Conservation (phyloP, 495 filamentous ascomycete species). For the Tuber microsphaerosporum region DNA sequence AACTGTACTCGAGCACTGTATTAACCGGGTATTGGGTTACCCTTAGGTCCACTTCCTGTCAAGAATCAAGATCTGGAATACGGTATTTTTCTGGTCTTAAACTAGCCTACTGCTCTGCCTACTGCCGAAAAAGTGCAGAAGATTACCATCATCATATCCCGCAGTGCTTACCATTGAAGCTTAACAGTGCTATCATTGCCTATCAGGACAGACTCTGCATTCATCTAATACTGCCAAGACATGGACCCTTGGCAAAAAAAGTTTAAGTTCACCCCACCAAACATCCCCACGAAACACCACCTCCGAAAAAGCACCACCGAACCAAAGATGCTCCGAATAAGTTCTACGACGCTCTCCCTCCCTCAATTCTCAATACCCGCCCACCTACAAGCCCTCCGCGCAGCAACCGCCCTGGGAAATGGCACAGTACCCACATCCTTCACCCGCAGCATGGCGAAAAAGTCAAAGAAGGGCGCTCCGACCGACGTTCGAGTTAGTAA, state of each 20-base stretch:
- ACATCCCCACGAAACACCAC: not conserved
- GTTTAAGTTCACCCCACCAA: conserved; percentile 12
- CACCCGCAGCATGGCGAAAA: conserved; percentile 27
- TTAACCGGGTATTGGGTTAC: not conserved
- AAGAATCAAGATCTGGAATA: not conserved
- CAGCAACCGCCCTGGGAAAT: conserved; percentile 15
- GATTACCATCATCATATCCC: conserved; percentile 1
- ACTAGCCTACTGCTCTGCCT: not conserved
- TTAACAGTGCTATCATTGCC: conserved; percentile 2
- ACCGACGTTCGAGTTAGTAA: conserved; percentile 29
- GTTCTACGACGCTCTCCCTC: conserved; percentile 10
- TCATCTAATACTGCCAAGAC: not conserved
- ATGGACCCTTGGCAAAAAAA: conserved; percentile 25
- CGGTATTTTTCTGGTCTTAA: not conserved
- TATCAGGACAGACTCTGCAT: not conserved
- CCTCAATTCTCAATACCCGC: conserved; percentile 17
- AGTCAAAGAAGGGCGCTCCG: conserved; percentile 22
- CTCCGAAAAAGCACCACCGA: not conserved
- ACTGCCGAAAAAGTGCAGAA: not conserved
- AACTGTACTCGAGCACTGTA: not conserved
- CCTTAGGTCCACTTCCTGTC: not conserved
- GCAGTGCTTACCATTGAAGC: conserved; percentile 13
- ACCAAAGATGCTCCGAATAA: conserved; percentile 16
- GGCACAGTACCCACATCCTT: conserved; percentile 10
- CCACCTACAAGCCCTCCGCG: conserved; percentile 8